Evolutionary conservation across 345 rosid genomes (phyloP).

Genomic region (Camelina neglecta): DNA sequence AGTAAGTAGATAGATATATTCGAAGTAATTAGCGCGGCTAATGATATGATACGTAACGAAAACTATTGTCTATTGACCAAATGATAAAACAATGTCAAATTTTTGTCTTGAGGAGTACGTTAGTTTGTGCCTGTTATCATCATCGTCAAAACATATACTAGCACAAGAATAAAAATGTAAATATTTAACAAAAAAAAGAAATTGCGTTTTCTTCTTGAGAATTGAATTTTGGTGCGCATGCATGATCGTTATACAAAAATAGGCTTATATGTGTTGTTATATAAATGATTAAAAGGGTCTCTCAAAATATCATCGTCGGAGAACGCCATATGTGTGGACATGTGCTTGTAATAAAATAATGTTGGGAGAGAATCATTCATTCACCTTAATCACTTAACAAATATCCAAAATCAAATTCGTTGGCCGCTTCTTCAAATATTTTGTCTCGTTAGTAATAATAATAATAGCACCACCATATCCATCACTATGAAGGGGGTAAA

Average conservation of each 20-base stretch:
- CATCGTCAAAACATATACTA: conserved; percentile 6
- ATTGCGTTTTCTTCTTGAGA: conserved; percentile 13
- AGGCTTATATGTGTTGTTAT: neutral
- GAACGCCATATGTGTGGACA: neutral
- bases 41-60: conserved; percentile 27
- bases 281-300: neutral
- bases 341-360: neutral
- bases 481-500: neutral
- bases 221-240: conserved; percentile 3
- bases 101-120: conserved; percentile 14
- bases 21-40: conserved; percentile 23
- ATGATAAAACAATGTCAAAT: neutral
- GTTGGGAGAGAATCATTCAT: too few species aligned
- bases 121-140: conserved; percentile 13
- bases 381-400: neutral
- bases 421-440: neutral
- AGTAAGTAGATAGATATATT: conserved; percentile 7
- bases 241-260: neutral
- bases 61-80: conserved; percentile 3
- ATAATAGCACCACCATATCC: neutral
- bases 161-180: conserved; percentile 1
- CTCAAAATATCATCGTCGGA: conserved; percentile 3
- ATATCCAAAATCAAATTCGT: neutral
- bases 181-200: neutral
- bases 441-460: conserved; percentile 6